Evolutionary conservation across 2,329 filamentous ascomycete species (phyloP), one percentile per base, ranked within the genome.

Genomic region (Colletotrichum acutatum): DNA sequence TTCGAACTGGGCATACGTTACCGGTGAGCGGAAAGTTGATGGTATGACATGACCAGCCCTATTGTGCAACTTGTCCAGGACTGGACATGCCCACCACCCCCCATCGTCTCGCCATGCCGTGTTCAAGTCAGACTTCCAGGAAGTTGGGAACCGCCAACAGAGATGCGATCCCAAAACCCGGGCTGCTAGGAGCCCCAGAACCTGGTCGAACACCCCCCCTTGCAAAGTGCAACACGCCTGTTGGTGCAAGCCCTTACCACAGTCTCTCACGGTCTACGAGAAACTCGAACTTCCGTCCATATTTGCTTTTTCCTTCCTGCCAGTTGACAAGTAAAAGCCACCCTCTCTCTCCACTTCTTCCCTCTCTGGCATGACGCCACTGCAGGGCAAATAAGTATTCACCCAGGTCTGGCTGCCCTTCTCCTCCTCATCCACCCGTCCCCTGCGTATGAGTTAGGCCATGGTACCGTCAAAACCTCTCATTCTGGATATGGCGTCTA

Each of bases 331-430:
- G 37, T 34, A 11, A 28, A 54, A 12, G 22, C n/a, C 26, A n/a
- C 52, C 24, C 42, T 42, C 49, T 34, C 26, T 16, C 67, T 46
- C 67, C 62, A 66, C 54, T 59, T 46, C 53, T 64, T 64, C 9
- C 59, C 34, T 68, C 61, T 65, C 28, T 49, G 26, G 26, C 24
- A 42, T 32, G 34, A 32, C 32, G 34, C 52, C 32, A 42, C 6
- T 19, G 66, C 60, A 56, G 59, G 59, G 34, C 24, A 24, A 34
- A 46, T 9, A 24, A 26, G 30, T 9, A 54, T 24, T 5, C 49
- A 34, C 37, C 12, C 34, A 54, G 14, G 52, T 19, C 19, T 30
- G 11, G 37, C 2, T 42, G 52, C 32, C 24, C 24, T 37, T 16
- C 26, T 52, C 16, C 42, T 49, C 6, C 19, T 49, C 6, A 3